phyloP scores from a whole-genome alignment of 768 basidiomycete species.

The Auricularia heimuer region DNA sequence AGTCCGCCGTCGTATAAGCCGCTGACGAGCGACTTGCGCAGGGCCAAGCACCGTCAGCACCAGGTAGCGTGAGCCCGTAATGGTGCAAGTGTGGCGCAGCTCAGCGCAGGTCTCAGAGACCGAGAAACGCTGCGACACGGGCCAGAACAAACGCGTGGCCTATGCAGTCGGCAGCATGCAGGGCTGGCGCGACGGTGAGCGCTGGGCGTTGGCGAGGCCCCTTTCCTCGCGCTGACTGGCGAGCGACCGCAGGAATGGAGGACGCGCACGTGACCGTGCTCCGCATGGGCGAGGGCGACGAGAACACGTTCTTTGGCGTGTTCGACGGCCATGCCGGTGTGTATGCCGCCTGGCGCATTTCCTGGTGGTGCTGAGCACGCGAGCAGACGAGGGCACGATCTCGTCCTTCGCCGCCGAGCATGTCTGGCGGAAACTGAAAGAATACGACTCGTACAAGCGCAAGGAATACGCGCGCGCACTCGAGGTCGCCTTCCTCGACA shows the following conservation, averaged over 20 bases:
- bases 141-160: not conserved
- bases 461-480: not conserved
- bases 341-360: not conserved
- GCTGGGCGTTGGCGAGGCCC: not conserved
- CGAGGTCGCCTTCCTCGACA: not conserved
- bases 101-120: not conserved
- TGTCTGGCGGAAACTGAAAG: not conserved
- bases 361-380: not conserved
- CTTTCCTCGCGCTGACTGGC: not conserved
- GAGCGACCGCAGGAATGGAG: not conserved
- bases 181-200: not conserved
- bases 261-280: conserved; percentile 3
- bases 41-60: conserved; percentile 1
- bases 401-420: not conserved
- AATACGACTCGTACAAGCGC: not conserved
- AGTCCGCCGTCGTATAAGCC: not conserved
- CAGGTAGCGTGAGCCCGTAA: not conserved
- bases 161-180: not conserved
- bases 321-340: conserved; percentile 1
- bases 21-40: not conserved
- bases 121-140: not conserved
- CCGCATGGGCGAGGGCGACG: not conserved
- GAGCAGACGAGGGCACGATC: not conserved
- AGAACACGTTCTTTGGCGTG: not conserved
- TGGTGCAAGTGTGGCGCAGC: not conserved